Base-by-base conservation (phyloP, 83 land plant genomes). In the Diphasiastrum complanatum region DNA sequence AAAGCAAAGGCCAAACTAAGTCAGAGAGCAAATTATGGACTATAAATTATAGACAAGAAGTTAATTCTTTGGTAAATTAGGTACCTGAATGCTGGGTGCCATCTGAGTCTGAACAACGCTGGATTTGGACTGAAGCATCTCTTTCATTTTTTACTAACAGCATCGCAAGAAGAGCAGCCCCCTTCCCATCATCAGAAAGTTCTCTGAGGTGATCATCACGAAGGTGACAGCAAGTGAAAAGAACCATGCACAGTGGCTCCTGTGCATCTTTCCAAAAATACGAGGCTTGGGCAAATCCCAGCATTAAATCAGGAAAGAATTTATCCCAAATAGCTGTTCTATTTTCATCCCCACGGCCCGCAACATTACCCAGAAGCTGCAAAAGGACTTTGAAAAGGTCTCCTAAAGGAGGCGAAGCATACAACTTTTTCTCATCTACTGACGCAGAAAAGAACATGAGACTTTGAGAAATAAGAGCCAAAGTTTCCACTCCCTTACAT, bases 291-390 rank as follows among this genome's bases (percentile, higher is more conserved):
- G 73, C 73, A 31, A 63, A 19, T 4, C 26, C 37, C 16, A 19
- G 29, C 26, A 70, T 22, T 38, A 51, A 19, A 14, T 55, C 59
- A 2, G 73, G 73, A 37, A 63, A 70, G 16, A 63, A 1, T 18
- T 20, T 4, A 37, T 64, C 20, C 73, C 73, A 70, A 11, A 70
- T 43, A 4, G 37, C 20, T 20, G 35, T 38, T 28, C 53, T 69
- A 29, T 38, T 40, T 30, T 28, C 46, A 19, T 70, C 73, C 10
- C 73, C 73, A 16, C 55, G 47, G 12, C 73, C 69, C 2, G 69
- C 69, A 1, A 54, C 68, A n/a, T 70, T 70, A 10, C 70, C 73
- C 12, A 70, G 37, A 35, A 70, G 55, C 37, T 70, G 73, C 12
- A 70, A 43, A 2, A 63, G 49, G 33, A 62, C 66, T 43, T 63